Evolutionary conservation across 148 eudicot species (phyloP).

Genomic region (Beta vulgaris): DNA sequence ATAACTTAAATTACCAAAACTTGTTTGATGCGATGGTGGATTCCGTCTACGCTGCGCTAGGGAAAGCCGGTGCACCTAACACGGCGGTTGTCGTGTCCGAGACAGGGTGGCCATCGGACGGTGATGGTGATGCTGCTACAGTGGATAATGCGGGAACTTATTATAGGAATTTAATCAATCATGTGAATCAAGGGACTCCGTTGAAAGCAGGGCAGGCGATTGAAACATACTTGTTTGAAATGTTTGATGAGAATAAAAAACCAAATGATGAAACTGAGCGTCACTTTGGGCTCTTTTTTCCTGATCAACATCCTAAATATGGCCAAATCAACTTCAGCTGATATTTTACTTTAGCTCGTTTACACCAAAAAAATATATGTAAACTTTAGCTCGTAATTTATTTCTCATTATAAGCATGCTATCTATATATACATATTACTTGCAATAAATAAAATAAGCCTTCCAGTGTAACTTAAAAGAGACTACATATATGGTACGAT

Average conservation of each 20-base stretch:
- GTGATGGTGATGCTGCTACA: constrained; percentile 14
- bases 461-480: no score
- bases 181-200: no score
- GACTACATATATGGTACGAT: no score
- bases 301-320: constrained; percentile 29
- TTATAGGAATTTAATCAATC: constrained; percentile 24
- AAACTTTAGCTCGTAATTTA: no score
- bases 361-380: no score
- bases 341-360: background rate
- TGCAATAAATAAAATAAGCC: no score
- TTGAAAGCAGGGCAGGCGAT: constrained; percentile 19
- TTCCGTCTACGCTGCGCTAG: constrained; percentile 31
- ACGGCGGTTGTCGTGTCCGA: constrained; percentile 34
- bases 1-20: constrained; percentile 26
- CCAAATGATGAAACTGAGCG: constrained; percentile 18
- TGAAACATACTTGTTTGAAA: constrained; percentile 29
- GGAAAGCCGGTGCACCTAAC: constrained; percentile 21
- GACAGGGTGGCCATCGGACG: constrained; percentile 15
- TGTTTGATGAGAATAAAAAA: constrained; percentile 37
- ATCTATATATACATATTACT: no score
- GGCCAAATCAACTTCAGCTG: constrained; percentile 5
- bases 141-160: constrained; percentile 21
- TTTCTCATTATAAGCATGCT: no score
- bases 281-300: constrained; percentile 30
- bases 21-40: constrained; percentile 48